phyloP scores from a whole-genome alignment of 169 alveolate species.

The Perkinsus chesapeaki region DNA sequence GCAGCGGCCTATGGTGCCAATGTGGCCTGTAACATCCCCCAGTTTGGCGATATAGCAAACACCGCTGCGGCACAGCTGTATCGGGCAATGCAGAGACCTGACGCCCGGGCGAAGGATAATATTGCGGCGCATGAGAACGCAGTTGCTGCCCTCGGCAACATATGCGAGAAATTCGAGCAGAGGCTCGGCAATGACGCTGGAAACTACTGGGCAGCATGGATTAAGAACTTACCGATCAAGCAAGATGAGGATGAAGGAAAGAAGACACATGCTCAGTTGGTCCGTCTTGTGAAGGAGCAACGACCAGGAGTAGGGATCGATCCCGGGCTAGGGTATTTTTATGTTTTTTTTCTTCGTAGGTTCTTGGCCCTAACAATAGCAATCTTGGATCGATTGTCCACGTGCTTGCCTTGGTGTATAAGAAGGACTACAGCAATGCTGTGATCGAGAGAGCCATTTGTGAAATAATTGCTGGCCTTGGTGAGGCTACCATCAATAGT shows the following conservation, averaged over 20 bases:
- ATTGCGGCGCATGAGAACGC: conserved; percentile 63
- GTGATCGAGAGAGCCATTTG: not conserved
- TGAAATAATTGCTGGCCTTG: not conserved
- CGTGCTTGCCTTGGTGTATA: not conserved
- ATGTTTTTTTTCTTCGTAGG: not conserved
- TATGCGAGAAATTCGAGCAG: conserved; percentile 39
- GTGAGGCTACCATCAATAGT: not conserved
- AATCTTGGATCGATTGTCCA: not conserved
- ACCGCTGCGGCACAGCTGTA: not conserved
- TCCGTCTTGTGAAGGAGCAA: conserved; percentile 26
- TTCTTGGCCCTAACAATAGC: not conserved
- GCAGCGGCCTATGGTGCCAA: not conserved
- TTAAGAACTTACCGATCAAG: conserved; percentile 52
- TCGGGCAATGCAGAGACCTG: not conserved
- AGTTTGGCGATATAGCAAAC: not conserved
- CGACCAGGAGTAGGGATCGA: not conserved
- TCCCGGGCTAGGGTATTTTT: not conserved
- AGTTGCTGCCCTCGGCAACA: conserved; percentile 62
- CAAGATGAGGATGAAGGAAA: conserved; percentile 61
- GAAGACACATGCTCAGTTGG: conserved; percentile 52
- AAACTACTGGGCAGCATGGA: conserved; percentile 54
- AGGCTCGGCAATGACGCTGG: conserved; percentile 34
- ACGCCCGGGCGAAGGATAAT: conserved; percentile 25
- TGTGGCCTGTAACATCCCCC: not conserved
- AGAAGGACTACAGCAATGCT: not conserved